Conservation (phyloP, 495 filamentous ascomycete species). For the Trichocladium antarcticum region DNA sequence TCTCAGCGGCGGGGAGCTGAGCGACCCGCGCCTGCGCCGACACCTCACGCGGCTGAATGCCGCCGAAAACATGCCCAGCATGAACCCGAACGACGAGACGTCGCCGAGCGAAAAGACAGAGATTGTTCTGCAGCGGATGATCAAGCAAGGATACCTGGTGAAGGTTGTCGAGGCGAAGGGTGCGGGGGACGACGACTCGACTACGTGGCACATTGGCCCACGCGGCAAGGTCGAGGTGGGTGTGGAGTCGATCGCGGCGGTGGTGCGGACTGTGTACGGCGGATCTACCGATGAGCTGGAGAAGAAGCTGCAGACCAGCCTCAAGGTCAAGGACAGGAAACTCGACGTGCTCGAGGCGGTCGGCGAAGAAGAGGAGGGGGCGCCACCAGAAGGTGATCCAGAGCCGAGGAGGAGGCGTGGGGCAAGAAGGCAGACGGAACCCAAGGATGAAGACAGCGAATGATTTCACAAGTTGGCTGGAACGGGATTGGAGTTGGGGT, state of each 20-base stretch:
- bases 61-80: constrained; percentile 49
- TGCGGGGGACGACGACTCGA: constrained; percentile 53
- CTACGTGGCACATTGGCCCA: constrained; percentile 70
- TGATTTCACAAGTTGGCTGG: neutral
- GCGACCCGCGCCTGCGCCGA: constrained; percentile 59
- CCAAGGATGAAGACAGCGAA: constrained; percentile 1
- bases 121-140: constrained; percentile 58
- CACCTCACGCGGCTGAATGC: constrained; percentile 68
- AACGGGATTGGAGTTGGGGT: neutral
- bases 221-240: constrained; percentile 81
- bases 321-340: constrained; percentile 37
- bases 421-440: constrained; percentile 4
- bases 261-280: constrained; percentile 54
- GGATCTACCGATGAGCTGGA: constrained; percentile 41
- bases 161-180: constrained; percentile 52
- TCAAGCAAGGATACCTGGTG: constrained; percentile 72
- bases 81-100: constrained; percentile 43
- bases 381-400: constrained; percentile 11
- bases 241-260: constrained; percentile 52
- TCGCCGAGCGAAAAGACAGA: constrained; percentile 60
- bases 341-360: constrained; percentile 9
- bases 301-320: constrained; percentile 41
- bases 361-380: constrained; percentile 10
- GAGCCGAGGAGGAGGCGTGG: constrained; percentile 15
- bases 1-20: constrained; percentile 54